Base-by-base conservation (phyloP, 768 basidiomycete genomes). In the Cystoderma amianthinum region DNA sequence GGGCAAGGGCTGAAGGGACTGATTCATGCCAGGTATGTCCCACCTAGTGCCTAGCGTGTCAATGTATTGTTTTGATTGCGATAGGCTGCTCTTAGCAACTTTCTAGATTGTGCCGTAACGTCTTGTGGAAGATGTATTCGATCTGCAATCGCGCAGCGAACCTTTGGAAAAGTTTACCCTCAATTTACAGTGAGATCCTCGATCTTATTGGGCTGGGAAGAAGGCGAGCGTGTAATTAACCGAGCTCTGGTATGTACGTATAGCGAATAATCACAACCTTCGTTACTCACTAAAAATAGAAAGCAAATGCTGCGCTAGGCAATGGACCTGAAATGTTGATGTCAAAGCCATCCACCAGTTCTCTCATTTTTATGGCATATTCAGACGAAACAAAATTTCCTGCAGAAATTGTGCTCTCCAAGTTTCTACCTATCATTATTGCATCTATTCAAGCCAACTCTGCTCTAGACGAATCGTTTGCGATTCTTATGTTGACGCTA, bases 381-480 rank as follows among this genome's bases (percentile, higher is more conserved):
- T 52, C 51, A 10, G 41, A 52, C 2, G 38, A 43, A 4, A 18
- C 41, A 2, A 42, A 50, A 0, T 36, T 43, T 5, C 47, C 56
- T 23, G 35, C 54, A 15, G 23, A 38, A 11, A 44, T 45, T 28
- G 21, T 62, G 1, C 49, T 72, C 2, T 39, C 54, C 0, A 55
- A 61, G 20, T 41, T 76, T 20, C 51, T 67, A n/a, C 69, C 67
- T 0, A 46, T 69, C 3, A 46, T 82, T 13, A 45, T 80, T 18
- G 53, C 65, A 11, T 74, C 73, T 2, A 55, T 88, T 16, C 76
- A 80, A 50, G 56, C 69, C 4, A 78, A 77, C 47, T 49, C 61
- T 20, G 64, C 71, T 2, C 54, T 85, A 15, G 82, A 84, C 48
- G 80, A 82, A 50, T 60, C 74, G 1, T 59, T 87, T n/a, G 68